These are phyloP conservation scores for Corinectria fuckeliana DNA, from an alignment of 2,329 filamentous ascomycete genomes.

Conservation along the genomic window DNA sequence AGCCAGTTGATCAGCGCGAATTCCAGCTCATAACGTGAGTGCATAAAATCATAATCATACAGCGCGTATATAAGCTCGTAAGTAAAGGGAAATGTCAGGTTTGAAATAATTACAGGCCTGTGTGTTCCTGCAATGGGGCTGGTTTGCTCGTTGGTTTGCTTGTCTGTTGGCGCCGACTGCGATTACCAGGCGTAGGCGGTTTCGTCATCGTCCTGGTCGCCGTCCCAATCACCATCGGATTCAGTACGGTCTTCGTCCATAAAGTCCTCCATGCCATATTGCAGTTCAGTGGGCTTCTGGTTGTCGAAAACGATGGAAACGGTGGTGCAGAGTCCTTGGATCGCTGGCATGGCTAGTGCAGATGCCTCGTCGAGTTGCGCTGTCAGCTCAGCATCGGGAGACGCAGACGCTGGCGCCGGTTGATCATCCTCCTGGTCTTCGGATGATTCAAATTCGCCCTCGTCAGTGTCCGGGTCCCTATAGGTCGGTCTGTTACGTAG, in stretches of 20 bases:
- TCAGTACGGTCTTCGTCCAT: conserved; percentile 64
- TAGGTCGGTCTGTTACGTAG: conserved; percentile 45
- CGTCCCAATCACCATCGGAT: conserved; percentile 64
- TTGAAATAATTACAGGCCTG: neutral
- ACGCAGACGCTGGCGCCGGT: conserved; percentile 11
- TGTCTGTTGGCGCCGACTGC: neutral
- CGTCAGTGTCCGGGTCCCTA: conserved; percentile 54
- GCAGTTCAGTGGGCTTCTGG: conserved; percentile 71
- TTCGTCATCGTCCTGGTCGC: conserved; percentile 57
- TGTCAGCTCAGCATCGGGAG: conserved; percentile 11
- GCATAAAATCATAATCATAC: conserved; percentile 4
- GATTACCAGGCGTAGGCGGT: conserved; percentile 39
- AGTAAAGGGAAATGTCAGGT: neutral
- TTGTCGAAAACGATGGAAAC: conserved; percentile 80
- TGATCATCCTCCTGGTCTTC: conserved; percentile 26
- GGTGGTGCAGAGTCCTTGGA: conserved; percentile 74
- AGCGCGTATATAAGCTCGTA: neutral
- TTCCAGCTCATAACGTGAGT: neutral
- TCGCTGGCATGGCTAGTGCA: conserved; percentile 46
- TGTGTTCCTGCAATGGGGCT: neutral
- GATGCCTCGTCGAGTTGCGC: conserved; percentile 17
- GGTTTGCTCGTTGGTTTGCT: neutral
- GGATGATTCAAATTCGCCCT: conserved; percentile 48
- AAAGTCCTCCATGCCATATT: conserved; percentile 76
- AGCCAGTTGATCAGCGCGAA: neutral